Evolutionary conservation across 768 basidiomycete genomes (phyloP).

Genomic region (Hortiboletus campestris): DNA sequence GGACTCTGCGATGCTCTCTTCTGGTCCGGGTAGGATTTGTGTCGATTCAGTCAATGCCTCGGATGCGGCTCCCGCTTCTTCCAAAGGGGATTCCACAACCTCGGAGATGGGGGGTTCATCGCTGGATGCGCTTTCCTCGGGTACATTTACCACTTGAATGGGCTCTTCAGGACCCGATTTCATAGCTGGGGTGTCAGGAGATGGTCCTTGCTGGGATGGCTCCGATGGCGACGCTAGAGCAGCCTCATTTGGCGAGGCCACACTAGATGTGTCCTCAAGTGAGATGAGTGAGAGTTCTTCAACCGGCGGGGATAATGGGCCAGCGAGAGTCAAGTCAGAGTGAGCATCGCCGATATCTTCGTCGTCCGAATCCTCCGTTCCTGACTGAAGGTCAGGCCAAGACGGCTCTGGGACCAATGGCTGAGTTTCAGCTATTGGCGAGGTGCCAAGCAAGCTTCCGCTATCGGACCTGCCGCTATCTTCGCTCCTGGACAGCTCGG

Average conservation of each 20-base stretch:
- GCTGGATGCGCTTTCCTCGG: background rate
- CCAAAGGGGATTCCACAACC: constrained; percentile 4
- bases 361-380: constrained; percentile 20
- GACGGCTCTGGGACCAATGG: constrained; percentile 1
- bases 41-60: constrained; percentile 7
- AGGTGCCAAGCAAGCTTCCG: constrained; percentile 9
- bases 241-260: background rate
- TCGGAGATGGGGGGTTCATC: constrained; percentile 4
- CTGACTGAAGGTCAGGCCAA: constrained; percentile 13
- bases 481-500: constrained; percentile 33
- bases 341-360: constrained; percentile 25
- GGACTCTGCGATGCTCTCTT: background rate
- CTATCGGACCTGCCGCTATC: background rate
- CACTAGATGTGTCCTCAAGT: constrained; percentile 17
- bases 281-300: constrained; percentile 28
- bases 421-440: constrained; percentile 12
- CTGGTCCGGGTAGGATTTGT: background rate
- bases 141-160: background rate
- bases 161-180: constrained; percentile 14
- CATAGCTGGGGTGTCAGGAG: background rate
- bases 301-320: constrained; percentile 28
- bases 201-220: background rate
- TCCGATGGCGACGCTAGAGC: background rate
- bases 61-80: constrained; percentile 2
- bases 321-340: constrained; percentile 19